These are phyloP conservation scores for Leucocoprinus leucothites DNA, from an alignment of 768 basidiomycete species.

Conservation along the genomic window DNA sequence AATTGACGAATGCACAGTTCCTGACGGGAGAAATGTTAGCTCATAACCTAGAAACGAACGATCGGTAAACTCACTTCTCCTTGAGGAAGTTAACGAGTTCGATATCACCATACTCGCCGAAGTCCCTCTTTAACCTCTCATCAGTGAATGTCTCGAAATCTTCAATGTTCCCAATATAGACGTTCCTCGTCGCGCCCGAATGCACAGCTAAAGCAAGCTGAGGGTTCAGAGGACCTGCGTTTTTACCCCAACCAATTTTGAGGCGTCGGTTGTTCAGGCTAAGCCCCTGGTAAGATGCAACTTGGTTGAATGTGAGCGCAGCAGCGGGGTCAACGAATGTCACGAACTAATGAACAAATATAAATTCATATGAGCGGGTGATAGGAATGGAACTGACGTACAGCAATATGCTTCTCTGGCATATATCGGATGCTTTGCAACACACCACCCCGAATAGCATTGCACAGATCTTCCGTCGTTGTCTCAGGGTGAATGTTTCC, in stretches of 20 bases:
- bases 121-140: constrained; percentile 88
- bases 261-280: constrained; percentile 91
- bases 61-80: constrained; percentile 68
- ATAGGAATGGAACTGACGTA: constrained; percentile 35
- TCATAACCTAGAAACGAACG: background rate
- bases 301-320: constrained; percentile 92
- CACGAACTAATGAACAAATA: constrained; percentile 62
- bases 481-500: constrained; percentile 98
- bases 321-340: constrained; percentile 94
- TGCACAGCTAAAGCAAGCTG: constrained; percentile 86
- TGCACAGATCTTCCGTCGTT: constrained; percentile 91
- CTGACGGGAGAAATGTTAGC: constrained; percentile 33
- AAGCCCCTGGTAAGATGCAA: constrained; percentile 85
- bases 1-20: constrained; percentile 96
- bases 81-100: constrained; percentile 95
- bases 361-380: background rate
- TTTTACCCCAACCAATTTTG: constrained; percentile 99
- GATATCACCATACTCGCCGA: constrained; percentile 94
- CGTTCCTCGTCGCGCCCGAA: constrained; percentile 91
- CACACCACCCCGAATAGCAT: constrained; percentile 94
- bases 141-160: constrained; percentile 93
- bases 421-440: constrained; percentile 93
- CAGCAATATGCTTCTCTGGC: constrained; percentile 96
- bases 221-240: constrained; percentile 82
- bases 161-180: constrained; percentile 93